Evolutionary conservation across 345 rosid genomes (phyloP).

Genomic region (Pseudoturritis turrita): DNA sequence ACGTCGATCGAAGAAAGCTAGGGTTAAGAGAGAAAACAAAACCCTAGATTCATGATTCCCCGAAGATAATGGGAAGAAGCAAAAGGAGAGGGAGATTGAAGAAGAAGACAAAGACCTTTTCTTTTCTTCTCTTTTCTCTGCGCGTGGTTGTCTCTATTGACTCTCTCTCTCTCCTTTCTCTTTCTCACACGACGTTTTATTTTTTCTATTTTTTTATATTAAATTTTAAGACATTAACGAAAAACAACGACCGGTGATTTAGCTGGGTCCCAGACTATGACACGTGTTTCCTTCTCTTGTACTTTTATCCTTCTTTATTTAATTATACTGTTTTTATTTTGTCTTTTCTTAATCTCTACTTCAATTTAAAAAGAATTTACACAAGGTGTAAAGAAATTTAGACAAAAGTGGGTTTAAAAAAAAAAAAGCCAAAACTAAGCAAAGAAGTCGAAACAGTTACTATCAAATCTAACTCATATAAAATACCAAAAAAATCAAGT

Average conservation of each 20-base stretch:
- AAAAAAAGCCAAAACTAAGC: too few species aligned
- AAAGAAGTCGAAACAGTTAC: too few species aligned
- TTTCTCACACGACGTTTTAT: slow-evolving; percentile 15
- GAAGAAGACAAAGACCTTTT: slow-evolving; percentile 22
- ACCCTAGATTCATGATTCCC: slow-evolving; percentile 32
- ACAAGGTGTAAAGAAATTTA: too few species aligned
- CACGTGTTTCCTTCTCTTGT: slow-evolving; percentile 22
- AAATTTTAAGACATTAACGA: neutral
- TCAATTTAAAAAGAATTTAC: too few species aligned
- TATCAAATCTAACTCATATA: too few species aligned
- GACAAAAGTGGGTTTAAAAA: too few species aligned
- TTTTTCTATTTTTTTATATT: neutral
- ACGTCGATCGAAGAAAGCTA: slow-evolving; percentile 21
- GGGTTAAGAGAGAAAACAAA: slow-evolving; percentile 21
- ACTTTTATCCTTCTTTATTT: neutral
- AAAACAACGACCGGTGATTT: neutral
- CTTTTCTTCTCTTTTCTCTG: neutral
- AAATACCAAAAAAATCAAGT: too few species aligned
- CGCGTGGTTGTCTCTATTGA: slow-evolving; percentile 24
- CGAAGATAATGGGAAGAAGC: slow-evolving; percentile 26
- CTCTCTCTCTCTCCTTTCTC: neutral
- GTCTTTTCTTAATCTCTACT: neutral
- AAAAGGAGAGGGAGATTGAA: neutral
- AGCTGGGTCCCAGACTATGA: slow-evolving; percentile 7
- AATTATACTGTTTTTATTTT: too few species aligned